Evolutionary conservation across 805 yeast genomes (phyloP).

Genomic region (Zygoascus bituminiphila): DNA sequence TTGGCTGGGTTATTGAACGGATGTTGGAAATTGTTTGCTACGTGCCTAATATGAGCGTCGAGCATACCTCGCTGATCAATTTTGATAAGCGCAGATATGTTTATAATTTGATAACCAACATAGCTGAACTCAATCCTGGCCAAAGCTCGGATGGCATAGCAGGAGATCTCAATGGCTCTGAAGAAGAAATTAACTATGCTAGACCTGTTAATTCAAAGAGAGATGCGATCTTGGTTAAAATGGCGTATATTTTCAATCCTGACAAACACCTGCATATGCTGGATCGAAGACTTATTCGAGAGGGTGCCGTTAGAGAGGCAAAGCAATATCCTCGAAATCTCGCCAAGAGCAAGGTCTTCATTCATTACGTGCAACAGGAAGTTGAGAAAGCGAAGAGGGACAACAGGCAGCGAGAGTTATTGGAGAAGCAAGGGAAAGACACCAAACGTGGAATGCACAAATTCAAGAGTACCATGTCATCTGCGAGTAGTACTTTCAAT

Average conservation of each 20-base stretch:
- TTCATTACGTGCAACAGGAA: conserved; percentile 40
- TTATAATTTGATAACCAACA: conserved; percentile 50
- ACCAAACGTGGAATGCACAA: conserved; percentile 1
- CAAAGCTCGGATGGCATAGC: not conserved
- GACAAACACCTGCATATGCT: conserved; percentile 21
- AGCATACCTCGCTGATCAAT: conserved; percentile 58
- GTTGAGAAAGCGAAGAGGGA: conserved; percentile 47
- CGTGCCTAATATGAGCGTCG: conserved; percentile 70
- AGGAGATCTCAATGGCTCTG: conserved; percentile 12
- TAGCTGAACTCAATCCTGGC: conserved; percentile 37
- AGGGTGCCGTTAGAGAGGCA: conserved; percentile 38
- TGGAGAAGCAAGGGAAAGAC: conserved; percentile 20
- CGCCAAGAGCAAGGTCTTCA: conserved; percentile 37
- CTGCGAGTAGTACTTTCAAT: not conserved
- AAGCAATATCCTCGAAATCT: conserved; percentile 31
- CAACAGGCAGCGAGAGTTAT: conserved; percentile 34
- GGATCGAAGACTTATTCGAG: conserved; percentile 28
- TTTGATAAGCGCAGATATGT: conserved; percentile 77
- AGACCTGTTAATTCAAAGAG: conserved; percentile 1
- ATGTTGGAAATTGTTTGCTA: conserved; percentile 65
- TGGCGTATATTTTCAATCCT: conserved; percentile 27
- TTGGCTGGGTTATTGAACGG: conserved; percentile 86
- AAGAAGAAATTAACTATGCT: conserved; percentile 12
- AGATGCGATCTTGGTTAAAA: conserved; percentile 17
- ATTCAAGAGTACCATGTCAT: not conserved